Base-by-base conservation (phyloP, 805 yeast genomes). In the Teunomyces panamensis region DNA sequence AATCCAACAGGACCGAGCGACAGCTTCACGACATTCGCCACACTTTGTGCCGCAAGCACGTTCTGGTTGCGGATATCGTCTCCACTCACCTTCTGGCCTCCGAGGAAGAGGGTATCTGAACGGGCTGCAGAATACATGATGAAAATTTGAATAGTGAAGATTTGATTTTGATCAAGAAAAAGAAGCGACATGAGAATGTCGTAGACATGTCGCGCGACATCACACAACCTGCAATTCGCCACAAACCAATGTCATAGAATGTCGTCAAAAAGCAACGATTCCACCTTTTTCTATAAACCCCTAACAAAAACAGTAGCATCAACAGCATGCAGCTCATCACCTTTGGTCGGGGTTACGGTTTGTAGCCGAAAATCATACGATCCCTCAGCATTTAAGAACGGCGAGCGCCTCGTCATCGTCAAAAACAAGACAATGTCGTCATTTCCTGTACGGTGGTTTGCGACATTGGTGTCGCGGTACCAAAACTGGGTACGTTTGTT, bases 1-100 rank as follows among this genome's bases (percentile, higher is more conserved):
- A 94, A 77, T 26, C 99, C 99, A 30, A 94, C 98, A 7, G 99
- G 99, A 4, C 99, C 99, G 48, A 94, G 74, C 1, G 98, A 91
- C 10, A 97, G 85, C 67, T 91, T 91, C 53, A 87, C 91, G 39
- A 75, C 90, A 60, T 87, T 87, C 56, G 94, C 89, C 42, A 86
- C 88, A 2, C 90, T 85, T 62, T 79, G 87, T 39, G 98, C 94
- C 5, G 99, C 99, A 63, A 90, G 72, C 14, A 95, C 96, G 61
- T 94, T 94, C 68, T 95, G 99, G 63, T 90, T 87, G 62, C 99
- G 84, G 56, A 95, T 86, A 63, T 94, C 99, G 60, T 91, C 96
- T 49, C 99, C 99, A 67, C 95, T 85, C 56, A 89, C 71, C 69
- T 94, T 92, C 66, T 94, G 96, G 58, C 97, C 99, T 59, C 96